phyloP scores from a whole-genome alignment of 2,329 filamentous ascomycete species.

The Phaeoacremonium minimum region DNA sequence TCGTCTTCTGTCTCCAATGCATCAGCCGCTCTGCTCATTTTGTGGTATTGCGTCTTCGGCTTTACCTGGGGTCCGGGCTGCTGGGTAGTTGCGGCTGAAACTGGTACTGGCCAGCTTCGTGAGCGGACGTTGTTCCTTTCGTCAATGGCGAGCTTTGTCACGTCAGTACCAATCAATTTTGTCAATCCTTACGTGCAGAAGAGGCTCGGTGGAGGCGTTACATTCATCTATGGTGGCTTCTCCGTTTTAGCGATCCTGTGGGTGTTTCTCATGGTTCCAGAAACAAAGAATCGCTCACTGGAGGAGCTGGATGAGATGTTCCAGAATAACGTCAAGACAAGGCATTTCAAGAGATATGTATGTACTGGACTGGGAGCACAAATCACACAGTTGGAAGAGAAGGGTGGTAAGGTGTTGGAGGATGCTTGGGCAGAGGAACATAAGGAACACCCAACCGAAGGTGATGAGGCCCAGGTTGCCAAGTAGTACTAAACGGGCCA shows the following conservation, averaged over 20 bases:
- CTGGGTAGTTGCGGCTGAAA: slow-evolving; percentile 18
- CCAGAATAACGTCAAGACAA: not conserved
- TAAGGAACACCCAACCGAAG: no score
- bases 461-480: no score
- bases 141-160: slow-evolving; percentile 18
- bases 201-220: slow-evolving; percentile 16
- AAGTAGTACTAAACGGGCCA: no score
- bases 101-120: slow-evolving; percentile 16
- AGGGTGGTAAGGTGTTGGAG: no score
- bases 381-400: not conserved
- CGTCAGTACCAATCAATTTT: slow-evolving; percentile 7
- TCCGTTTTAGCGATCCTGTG: slow-evolving; percentile 21
- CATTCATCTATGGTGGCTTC: slow-evolving; percentile 36
- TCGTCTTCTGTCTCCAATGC: slow-evolving; percentile 3
- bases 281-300: slow-evolving; percentile 14
- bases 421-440: no score
- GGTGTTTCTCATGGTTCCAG: slow-evolving; percentile 27
- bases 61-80: slow-evolving; percentile 29
- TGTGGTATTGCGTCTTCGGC: slow-evolving; percentile 19
- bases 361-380: not conserved
- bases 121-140: slow-evolving; percentile 14
- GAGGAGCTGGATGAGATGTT: slow-evolving; percentile 12
- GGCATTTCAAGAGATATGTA: not conserved
- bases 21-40: not conserved
- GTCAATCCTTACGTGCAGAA: slow-evolving; percentile 10